phyloP scores from a whole-genome alignment of 192 early-diverging fungal species.

The Rhizoclosmatium sp. region DNA sequence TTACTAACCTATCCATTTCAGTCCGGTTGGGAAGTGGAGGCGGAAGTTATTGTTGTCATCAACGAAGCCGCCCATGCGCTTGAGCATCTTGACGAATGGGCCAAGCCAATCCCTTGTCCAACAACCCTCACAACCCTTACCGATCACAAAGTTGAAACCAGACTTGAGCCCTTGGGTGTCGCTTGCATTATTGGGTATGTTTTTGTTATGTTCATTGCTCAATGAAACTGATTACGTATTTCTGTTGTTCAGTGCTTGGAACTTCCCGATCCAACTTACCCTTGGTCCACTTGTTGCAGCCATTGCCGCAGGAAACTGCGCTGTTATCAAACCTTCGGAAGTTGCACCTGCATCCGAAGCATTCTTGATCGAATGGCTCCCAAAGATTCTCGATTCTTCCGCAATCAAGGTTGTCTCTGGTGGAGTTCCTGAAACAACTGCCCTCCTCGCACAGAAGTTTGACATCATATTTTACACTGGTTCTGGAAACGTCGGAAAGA shows the following conservation, averaged over 20 bases:
- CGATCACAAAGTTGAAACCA: conserved; percentile 32
- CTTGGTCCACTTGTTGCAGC: conserved; percentile 81
- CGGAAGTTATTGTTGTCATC: conserved; percentile 41
- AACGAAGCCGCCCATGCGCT: conserved; percentile 52
- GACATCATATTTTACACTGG: conserved; percentile 97
- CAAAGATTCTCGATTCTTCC: conserved; percentile 76
- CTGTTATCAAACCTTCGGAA: conserved; percentile 79
- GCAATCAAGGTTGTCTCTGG: conserved; percentile 79
- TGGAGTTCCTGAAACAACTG: conserved; percentile 74
- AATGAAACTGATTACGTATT: background rate
- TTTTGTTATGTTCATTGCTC: background rate
- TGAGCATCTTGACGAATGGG: conserved; percentile 50
- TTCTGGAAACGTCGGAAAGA: conserved; percentile 77
- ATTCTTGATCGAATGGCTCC: conserved; percentile 68
- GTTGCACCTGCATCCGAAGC: conserved; percentile 69
- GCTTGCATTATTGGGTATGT: conserved; percentile 69
- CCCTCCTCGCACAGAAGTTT: conserved; percentile 77
- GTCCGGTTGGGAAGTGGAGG: background rate
- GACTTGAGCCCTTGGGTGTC: conserved; percentile 77
- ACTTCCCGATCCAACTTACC: conserved; percentile 64
- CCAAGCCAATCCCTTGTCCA: conserved; percentile 30
- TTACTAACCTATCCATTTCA: background rate
- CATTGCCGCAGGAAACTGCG: conserved; percentile 89
- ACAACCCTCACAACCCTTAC: conserved; percentile 5
- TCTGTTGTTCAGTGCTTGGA: background rate